phyloP scores from a whole-genome alignment of 1,139 yeast species.

The Suhomyces chickasaworum region DNA sequence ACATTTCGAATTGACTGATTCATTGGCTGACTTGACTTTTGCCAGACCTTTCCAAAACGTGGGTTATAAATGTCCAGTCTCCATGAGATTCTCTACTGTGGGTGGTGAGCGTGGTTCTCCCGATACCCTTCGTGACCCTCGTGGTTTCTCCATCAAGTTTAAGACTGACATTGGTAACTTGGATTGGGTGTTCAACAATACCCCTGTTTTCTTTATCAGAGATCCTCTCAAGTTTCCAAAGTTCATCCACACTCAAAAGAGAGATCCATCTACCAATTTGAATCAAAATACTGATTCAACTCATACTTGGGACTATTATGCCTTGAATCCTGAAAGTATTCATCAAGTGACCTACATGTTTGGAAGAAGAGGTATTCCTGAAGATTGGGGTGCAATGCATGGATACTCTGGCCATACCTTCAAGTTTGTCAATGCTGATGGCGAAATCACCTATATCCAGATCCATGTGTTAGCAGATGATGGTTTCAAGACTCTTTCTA shows the following conservation, averaged over 20 bases:
- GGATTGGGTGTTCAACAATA: slow-evolving; percentile 65
- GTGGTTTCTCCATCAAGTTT: slow-evolving; percentile 59
- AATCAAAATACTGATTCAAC: slow-evolving; percentile 60
- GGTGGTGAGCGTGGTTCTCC: slow-evolving; percentile 62
- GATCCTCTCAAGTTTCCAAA: slow-evolving; percentile 62
- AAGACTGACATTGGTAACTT: slow-evolving; percentile 61
- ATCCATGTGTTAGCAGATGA: slow-evolving; percentile 63
- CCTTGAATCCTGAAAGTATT: slow-evolving; percentile 60
- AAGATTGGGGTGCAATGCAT: slow-evolving; percentile 64
- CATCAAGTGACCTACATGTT: slow-evolving; percentile 67
- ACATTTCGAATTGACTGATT: slow-evolving; percentile 60
- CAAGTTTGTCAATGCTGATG: slow-evolving; percentile 66
- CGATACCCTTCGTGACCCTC: slow-evolving; percentile 60
- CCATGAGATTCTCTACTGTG: slow-evolving; percentile 59
- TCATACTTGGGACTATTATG: slow-evolving; percentile 69
- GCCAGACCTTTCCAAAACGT: slow-evolving; percentile 49
- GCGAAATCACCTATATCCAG: slow-evolving; percentile 68
- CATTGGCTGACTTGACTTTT: slow-evolving; percentile 52
- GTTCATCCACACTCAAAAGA: slow-evolving; percentile 65
- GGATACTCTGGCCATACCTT: slow-evolving; percentile 76
- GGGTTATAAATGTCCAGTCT: slow-evolving; percentile 51
- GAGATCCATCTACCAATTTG: slow-evolving; percentile 79
- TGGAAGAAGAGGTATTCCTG: slow-evolving; percentile 72
- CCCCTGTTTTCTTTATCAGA: slow-evolving; percentile 59
- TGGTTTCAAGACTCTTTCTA: slow-evolving; percentile 56